These are phyloP conservation scores for Diaporthe caulivora DNA, from an alignment of 2,329 filamentous ascomycete species.

Conservation along the genomic window DNA sequence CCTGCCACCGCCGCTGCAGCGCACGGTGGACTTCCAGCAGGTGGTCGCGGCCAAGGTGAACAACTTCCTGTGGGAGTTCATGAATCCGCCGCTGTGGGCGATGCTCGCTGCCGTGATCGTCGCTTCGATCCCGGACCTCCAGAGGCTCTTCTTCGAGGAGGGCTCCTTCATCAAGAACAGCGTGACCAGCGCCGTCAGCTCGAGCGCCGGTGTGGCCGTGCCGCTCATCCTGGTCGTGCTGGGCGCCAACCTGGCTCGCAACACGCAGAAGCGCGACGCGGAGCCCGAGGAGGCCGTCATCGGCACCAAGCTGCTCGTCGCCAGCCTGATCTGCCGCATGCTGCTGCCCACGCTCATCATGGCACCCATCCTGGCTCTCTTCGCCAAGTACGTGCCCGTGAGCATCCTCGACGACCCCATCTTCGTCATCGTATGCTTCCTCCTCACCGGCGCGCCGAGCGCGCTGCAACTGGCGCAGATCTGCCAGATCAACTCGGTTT, in stretches of 20 bases:
- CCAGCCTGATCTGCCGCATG: slow-evolving; percentile 91
- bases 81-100: slow-evolving; percentile 98
- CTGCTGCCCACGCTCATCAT: slow-evolving; percentile 90
- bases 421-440: slow-evolving; percentile 97
- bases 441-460: slow-evolving; percentile 92
- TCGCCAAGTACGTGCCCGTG: slow-evolving; percentile 90
- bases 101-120: slow-evolving; percentile 94
- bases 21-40: slow-evolving; percentile 47
- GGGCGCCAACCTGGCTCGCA: slow-evolving; percentile 92
- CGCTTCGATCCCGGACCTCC: slow-evolving; percentile 85
- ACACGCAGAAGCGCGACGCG: slow-evolving; percentile 79
- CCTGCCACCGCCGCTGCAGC: slow-evolving; percentile 59
- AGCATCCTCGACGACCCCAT: slow-evolving; percentile 98
- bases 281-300: slow-evolving; percentile 79
- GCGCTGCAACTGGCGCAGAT: slow-evolving; percentile 97
- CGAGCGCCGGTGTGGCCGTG: slow-evolving; percentile 91
- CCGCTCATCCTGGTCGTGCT: slow-evolving; percentile 95
- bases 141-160: slow-evolving; percentile 87
- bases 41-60: slow-evolving; percentile 61
- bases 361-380: slow-evolving; percentile 87
- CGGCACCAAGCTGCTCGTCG: slow-evolving; percentile 83
- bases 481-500: slow-evolving; percentile 97
- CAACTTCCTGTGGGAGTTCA: slow-evolving; percentile 86
- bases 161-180: slow-evolving; percentile 94
- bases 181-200: slow-evolving; percentile 86